A percentile compares a stretch with the other conserved stretches of the same genome.
These are phyloP conservation scores for Moesziomyces globuligerus DNA, from an alignment of 1,284 basidiomycete species.

Conservation along the genomic window DNA sequence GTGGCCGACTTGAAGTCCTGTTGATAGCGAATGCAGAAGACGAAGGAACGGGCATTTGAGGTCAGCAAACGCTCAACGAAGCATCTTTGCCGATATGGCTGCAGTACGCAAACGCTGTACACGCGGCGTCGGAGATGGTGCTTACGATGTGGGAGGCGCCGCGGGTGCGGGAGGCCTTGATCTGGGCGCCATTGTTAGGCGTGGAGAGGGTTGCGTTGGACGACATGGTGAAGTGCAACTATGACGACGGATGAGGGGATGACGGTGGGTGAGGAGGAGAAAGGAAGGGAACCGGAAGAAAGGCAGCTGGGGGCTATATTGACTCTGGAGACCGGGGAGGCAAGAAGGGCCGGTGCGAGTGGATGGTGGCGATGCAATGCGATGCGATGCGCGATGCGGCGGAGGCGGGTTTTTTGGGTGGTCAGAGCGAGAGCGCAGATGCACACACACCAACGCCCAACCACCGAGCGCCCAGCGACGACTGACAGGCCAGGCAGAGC, in stretches of 20 bases:
- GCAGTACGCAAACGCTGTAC: slow-evolving; percentile 12
- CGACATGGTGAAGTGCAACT: slow-evolving; percentile 35
- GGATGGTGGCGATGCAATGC: slow-evolving; percentile 6
- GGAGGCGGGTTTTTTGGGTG: background rate
- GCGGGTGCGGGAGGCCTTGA: slow-evolving; percentile 64
- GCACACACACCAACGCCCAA: background rate
- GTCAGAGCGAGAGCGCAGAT: background rate
- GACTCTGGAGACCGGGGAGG: slow-evolving; percentile 3
- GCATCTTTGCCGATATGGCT: too few species aligned
- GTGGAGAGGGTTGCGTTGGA: slow-evolving; percentile 59
- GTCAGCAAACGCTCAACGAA: slow-evolving; percentile 2
- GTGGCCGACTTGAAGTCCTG: slow-evolving; percentile 95
- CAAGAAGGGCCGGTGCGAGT: background rate
- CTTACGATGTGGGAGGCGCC: slow-evolving; percentile 66
- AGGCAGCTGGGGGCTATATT: slow-evolving; percentile 7
- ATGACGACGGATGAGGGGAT: background rate
- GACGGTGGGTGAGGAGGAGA: slow-evolving; percentile 9
- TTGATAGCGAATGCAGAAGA: background rate
- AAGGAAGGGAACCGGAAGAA: background rate
- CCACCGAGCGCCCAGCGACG: too few species aligned
- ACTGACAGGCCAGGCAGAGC: background rate
- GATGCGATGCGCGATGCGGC: slow-evolving; percentile 24
- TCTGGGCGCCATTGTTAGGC: slow-evolving; percentile 56
- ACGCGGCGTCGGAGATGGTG: too few species aligned
- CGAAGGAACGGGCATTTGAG: background rate